A percentile compares a stretch with the other conserved stretches of the same genome.
phyloP scores from a whole-genome alignment of 2,329 filamentous ascomycete species.

The Verticillium nonalfalfae region DNA sequence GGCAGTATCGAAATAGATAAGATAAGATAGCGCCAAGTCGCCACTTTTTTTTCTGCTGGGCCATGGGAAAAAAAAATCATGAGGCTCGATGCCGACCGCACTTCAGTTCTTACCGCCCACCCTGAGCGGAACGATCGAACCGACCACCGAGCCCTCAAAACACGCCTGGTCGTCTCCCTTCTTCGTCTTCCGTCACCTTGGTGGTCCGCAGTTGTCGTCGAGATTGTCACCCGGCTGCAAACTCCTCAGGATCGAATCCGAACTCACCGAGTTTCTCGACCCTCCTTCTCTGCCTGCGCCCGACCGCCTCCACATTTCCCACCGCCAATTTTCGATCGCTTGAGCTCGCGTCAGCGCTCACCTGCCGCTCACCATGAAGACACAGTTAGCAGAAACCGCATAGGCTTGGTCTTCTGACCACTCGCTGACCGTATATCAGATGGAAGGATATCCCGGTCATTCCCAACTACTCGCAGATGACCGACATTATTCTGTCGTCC shows the following conservation, averaged over 20 bases:
- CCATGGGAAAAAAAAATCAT: background rate
- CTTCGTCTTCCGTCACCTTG: background rate
- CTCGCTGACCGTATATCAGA: conserved; percentile 35
- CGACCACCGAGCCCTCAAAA: background rate
- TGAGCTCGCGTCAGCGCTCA: conserved; percentile 2
- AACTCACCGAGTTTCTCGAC: background rate
- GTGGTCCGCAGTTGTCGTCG: background rate
- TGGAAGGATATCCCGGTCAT: conserved; percentile 81
- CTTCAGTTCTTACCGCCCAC: background rate
- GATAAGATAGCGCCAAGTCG: background rate
- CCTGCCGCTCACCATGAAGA: conserved; percentile 11
- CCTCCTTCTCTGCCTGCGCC: background rate
- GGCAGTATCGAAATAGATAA: background rate
- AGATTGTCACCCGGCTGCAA: background rate
- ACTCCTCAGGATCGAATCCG: background rate
- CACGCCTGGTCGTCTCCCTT: background rate
- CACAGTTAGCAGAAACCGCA: conserved; percentile 4
- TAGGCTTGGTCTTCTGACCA: background rate
- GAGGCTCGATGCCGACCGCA: background rate
- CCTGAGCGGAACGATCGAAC: background rate
- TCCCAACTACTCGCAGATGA: conserved; percentile 88
- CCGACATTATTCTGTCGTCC: conserved; percentile 92
- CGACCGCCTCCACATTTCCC: background rate
- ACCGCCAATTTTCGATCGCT: background rate
- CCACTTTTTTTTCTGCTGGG: background rate